Evolutionary conservation across 805 yeast genomes (phyloP), one percentile per base, ranked within the genome.

Genomic region (Suhomyces canberraensis): DNA sequence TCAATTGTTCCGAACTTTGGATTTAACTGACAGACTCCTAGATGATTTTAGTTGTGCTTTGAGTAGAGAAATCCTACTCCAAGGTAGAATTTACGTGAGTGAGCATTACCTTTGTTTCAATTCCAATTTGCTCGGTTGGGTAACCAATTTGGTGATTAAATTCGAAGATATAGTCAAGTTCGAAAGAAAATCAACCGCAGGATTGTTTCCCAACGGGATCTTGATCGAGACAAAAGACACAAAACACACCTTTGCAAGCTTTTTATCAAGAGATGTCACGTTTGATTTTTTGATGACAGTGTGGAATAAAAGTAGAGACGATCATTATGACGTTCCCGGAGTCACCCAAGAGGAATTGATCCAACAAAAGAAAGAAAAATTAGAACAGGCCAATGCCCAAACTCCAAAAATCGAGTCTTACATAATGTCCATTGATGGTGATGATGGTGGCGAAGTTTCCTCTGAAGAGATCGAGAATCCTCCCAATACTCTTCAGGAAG

Each of bases 151-250:
- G 14, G 52, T 70, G 3, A 70, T 83, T 4, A 78, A 85, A 2
- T 65, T 80, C 35, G 73, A 67, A 37, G 85, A 82, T 46, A 76
- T 83, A 16, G 70, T 79, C 20, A 78, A 76, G 44, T 69, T 83
- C 15, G 83, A 79, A 43, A 82, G 81, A 55, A 76, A 72, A 52
- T 70, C 76, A 11, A 81, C 88, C 0, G 84, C 81, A 0, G 80
- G 78, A 0, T 63, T 83, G 11, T 79, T 83, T 42, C 88, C 88
- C 4, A 83, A 82, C 51, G 87, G 84, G 1, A 73, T 83, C 43
- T 70, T 73, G 29, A 71, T 83, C 16, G 71, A 76, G 38, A 82
- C 89, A 1, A 58, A 79, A 32, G 84, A 81, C 48, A 76, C 73
- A 17, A 76, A 73, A 47, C 78, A 75, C 51, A 69, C 71, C 0